Percentiles rank a stretch among this genome's conserved stretches.
phyloP scores from a whole-genome alignment of 2,329 filamentous ascomycete genomes.

The Ceratocystis ficicola region DNA sequence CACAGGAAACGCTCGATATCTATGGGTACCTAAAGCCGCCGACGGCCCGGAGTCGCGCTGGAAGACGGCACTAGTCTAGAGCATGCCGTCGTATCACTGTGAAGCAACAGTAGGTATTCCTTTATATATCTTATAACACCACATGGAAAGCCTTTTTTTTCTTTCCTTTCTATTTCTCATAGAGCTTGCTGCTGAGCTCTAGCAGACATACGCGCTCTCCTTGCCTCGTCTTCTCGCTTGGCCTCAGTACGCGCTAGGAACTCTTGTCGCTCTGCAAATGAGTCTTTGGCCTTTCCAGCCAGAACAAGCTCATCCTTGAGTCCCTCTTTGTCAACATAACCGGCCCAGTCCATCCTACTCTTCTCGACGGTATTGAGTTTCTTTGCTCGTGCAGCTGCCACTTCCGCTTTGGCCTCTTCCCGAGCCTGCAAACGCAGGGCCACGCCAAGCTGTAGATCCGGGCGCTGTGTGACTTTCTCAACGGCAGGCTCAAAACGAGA shows the following conservation, averaged over 20 bases:
- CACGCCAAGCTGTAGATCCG: constrained; percentile 48
- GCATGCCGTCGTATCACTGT: too few species aligned
- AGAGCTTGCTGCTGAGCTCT: constrained; percentile 19
- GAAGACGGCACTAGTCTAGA: too few species aligned
- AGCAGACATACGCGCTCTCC: constrained; percentile 39
- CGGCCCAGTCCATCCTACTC: constrained; percentile 61
- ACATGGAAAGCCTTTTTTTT: neutral
- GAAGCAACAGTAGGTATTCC: neutral
- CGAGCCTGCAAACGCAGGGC: constrained; percentile 37
- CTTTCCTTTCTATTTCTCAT: neutral
- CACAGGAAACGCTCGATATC: too few species aligned
- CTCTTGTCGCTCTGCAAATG: constrained; percentile 49
- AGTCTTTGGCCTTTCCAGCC: constrained; percentile 52
- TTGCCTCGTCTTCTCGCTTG: constrained; percentile 48
- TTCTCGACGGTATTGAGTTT: constrained; percentile 62
- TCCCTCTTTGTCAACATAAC: constrained; percentile 58
- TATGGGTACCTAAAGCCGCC: too few species aligned
- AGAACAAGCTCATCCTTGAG: constrained; percentile 56
- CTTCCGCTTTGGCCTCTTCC: constrained; percentile 36
- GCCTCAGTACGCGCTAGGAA: constrained; percentile 55
- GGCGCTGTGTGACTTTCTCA: constrained; percentile 35
- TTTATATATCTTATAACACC: neutral
- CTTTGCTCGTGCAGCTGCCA: constrained; percentile 29
- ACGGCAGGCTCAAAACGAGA: constrained; percentile 50
- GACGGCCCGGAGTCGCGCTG: too few species aligned